A percentile compares a stretch with the other conserved stretches of the same genome.
Evolutionary conservation across 2,329 filamentous ascomycete species (phyloP).

Genomic region (Clonostachys rhizophaga): DNA sequence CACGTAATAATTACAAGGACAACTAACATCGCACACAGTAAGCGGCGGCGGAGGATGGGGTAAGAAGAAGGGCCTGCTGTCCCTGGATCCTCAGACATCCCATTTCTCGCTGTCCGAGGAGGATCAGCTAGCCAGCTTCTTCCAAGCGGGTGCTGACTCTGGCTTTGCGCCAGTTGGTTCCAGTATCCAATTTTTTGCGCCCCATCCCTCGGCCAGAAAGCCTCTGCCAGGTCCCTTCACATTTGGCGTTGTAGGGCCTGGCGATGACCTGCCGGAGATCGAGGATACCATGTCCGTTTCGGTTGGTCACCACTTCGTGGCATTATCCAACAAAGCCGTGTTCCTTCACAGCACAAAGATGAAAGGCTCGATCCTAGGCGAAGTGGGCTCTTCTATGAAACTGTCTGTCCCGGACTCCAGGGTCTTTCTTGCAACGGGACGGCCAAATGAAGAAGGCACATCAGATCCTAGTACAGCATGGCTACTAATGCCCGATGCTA

Average conservation of each 20-base stretch:
- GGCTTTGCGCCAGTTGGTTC: conserved; percentile 60
- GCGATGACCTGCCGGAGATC: not conserved
- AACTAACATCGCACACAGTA: conserved; percentile 29
- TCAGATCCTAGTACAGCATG: too few relatives aligned
- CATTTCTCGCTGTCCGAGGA: conserved; percentile 40
- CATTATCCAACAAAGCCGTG: conserved; percentile 55
- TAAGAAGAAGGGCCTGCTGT: conserved; percentile 71
- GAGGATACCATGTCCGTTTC: not conserved
- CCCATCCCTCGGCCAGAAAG: not conserved
- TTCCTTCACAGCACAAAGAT: conserved; percentile 13
- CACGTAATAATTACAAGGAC: too few relatives aligned
- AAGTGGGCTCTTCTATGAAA: conserved; percentile 9
- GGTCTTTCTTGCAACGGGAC: conserved; percentile 6
- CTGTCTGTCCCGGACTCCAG: conserved; percentile 23
- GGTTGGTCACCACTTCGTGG: conserved; percentile 47
- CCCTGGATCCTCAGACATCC: conserved; percentile 65
- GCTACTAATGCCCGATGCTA: too few relatives aligned
- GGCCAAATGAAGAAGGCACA: too few relatives aligned
- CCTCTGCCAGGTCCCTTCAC: not conserved
- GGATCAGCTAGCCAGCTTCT: conserved; percentile 48
- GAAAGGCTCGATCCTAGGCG: too few relatives aligned
- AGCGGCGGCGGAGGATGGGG: conserved; percentile 86
- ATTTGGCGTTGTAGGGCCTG: not conserved
- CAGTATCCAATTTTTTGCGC: conserved; percentile 60
- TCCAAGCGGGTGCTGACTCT: conserved; percentile 27